Base-by-base conservation (phyloP, 345 rosid species). In the Gossypium australe region DNA sequence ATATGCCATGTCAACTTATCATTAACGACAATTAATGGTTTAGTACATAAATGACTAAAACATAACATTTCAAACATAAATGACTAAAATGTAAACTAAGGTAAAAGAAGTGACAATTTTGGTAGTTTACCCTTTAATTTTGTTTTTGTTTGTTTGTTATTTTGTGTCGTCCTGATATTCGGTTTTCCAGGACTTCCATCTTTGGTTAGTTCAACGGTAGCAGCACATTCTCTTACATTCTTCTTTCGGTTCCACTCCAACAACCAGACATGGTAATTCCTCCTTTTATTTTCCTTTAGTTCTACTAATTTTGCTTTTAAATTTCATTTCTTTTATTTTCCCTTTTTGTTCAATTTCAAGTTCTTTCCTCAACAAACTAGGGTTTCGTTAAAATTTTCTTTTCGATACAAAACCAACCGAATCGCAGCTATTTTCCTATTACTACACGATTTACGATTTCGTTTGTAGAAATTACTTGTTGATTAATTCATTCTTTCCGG, bases 41-140 rank as follows among this genome's bases (percentile, higher is more conserved):
- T 0, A 4, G 0, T 34, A 4, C 6, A 1, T 4, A 34, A 34
- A 34, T 34, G 1, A 34, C 38, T 27, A 27, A 27, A 27, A 27
- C 0, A 0, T 27, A 27, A 27, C 0, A 29, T 29, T 3, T 29
- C 0, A 29, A 27, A 27, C 0, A 27, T 0, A 27, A 27, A 0
- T 27, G 0, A 27, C 0, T 34, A 34, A 34, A 34, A 34, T 34
- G 0, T 34, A 4, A 29, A 0, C 0, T 34, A 0, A 29, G 6
- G 0, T n/a, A 0, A 34, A 34, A 34, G 4, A 34, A 34, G 6
- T 4, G 38, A 0, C 1, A 4, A 34, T 34, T 34, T 34, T 34
- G 6, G 0, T 34, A 34, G 38, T 34, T 4, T 0, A 34, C 1
- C 38, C 38, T 12, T 11, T 49, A 49, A 49, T 14, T 49, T 49